Evolutionary conservation across 2,329 filamentous ascomycete species (phyloP).

Genomic region (Lojkania enalia): DNA sequence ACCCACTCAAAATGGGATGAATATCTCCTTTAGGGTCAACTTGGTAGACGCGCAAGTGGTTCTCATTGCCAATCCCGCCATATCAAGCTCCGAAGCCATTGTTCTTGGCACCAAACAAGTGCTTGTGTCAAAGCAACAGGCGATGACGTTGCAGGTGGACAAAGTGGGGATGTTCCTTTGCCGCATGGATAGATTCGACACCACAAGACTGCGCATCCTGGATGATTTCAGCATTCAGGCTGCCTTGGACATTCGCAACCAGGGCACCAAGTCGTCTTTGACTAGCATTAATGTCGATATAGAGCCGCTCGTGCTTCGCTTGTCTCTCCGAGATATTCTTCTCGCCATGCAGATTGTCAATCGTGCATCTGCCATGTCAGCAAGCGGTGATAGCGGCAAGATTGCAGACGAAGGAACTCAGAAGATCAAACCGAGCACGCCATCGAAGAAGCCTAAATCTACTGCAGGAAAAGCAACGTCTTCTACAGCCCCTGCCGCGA

Average conservation of each 20-base stretch:
- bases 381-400: constrained; percentile 50
- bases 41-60: constrained; percentile 96
- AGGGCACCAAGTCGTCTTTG: constrained; percentile 61
- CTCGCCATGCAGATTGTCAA: constrained; percentile 90
- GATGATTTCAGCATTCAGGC: constrained; percentile 94
- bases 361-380: constrained; percentile 85
- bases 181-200: constrained; percentile 97
- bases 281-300: constrained; percentile 85
- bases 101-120: constrained; percentile 94
- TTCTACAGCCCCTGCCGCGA: constrained; percentile 48
- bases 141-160: constrained; percentile 88
- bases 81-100: constrained; percentile 89
- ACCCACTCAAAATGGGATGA: constrained; percentile 59
- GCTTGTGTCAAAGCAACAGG: constrained; percentile 89
- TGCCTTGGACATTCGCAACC: constrained; percentile 75
- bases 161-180: constrained; percentile 98
- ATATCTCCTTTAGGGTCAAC: constrained; percentile 85
- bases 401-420: constrained; percentile 56
- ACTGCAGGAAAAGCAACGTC: constrained; percentile 50
- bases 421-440: constrained; percentile 58
- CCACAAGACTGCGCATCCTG: constrained; percentile 83
- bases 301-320: constrained; percentile 84
- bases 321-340: constrained; percentile 92
- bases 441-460: constrained; percentile 53
- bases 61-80: constrained; percentile 90